Evolutionary conservation across 345 rosid genomes (phyloP).

Genomic region (Bruguiera gymnorhiza): DNA sequence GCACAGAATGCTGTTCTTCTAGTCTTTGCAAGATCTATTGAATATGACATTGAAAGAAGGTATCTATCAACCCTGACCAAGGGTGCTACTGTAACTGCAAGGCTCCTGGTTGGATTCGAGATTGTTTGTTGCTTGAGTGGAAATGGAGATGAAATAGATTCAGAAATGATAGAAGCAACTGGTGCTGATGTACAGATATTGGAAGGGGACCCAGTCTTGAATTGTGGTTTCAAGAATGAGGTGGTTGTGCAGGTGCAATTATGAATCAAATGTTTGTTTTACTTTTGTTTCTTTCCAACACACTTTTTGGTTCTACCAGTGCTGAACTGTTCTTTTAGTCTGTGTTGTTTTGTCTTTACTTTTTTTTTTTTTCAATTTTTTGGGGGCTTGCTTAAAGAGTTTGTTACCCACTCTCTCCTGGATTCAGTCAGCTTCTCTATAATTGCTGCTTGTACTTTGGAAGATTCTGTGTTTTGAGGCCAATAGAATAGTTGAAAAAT

Average conservation of each 20-base stretch:
- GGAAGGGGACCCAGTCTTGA: constrained; percentile 27
- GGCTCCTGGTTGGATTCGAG: constrained; percentile 45
- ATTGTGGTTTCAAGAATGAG: constrained; percentile 37
- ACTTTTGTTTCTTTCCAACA: not conserved
- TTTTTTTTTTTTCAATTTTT: too few species aligned
- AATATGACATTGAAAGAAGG: constrained; percentile 42
- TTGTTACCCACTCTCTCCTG: too few species aligned
- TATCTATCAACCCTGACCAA: constrained; percentile 23
- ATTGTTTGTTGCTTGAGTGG: constrained; percentile 25
- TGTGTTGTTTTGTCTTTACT: too few species aligned
- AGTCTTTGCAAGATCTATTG: constrained; percentile 58
- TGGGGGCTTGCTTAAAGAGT: too few species aligned
- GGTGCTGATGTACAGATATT: constrained; percentile 43
- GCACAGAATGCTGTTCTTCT: constrained; percentile 54
- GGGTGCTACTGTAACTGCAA: constrained; percentile 42
- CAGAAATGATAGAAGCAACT: constrained; percentile 31
- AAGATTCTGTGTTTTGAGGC: too few species aligned
- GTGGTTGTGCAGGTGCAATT: constrained; percentile 49
- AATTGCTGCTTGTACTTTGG: too few species aligned
- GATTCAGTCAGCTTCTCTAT: too few species aligned
- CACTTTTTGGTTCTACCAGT: too few species aligned
- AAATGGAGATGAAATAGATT: constrained; percentile 23
- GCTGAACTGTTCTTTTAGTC: too few species aligned
- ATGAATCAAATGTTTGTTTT: not conserved
- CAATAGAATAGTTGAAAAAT: too few species aligned